A percentile compares a stretch with the other conserved stretches of the same genome.
Evolutionary conservation across 768 basidiomycete species (phyloP).

Genomic region (Pleurotus citrinopileatus): DNA sequence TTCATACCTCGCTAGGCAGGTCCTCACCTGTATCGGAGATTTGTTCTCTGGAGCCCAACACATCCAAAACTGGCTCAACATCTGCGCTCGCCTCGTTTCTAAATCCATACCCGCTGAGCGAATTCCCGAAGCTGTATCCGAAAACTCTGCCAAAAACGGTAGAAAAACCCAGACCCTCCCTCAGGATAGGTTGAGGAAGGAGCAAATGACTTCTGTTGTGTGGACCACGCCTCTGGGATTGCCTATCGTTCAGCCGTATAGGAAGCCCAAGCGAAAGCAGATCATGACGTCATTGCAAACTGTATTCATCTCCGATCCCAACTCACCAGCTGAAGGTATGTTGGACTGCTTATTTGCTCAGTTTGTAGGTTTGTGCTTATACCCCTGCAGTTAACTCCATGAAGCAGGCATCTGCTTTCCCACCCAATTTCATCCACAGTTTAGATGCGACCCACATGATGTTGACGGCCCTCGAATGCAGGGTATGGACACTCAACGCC

Average conservation of each 20-base stretch:
- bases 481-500: slow-evolving; percentile 40
- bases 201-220: slow-evolving; percentile 93
- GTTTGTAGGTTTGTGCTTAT: background rate
- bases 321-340: slow-evolving; percentile 63
- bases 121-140: slow-evolving; percentile 41
- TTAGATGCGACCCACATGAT: slow-evolving; percentile 99
- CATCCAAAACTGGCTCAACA: slow-evolving; percentile 90
- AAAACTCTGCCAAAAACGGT: slow-evolving; percentile 13
- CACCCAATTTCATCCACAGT: slow-evolving; percentile 97
- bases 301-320: slow-evolving; percentile 88
- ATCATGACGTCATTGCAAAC: slow-evolving; percentile 82
- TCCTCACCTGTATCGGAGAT: slow-evolving; percentile 82
- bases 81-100: slow-evolving; percentile 79
- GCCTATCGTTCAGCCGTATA: slow-evolving; percentile 95
- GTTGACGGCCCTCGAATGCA: slow-evolving; percentile 88
- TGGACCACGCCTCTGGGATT: slow-evolving; percentile 97
- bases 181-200: slow-evolving; percentile 56
- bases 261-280: slow-evolving; percentile 80
- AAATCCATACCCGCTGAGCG: slow-evolving; percentile 81
- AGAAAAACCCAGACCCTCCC: slow-evolving; percentile 19
- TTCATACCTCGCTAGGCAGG: slow-evolving; percentile 77
- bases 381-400: slow-evolving; percentile 71
- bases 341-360: background rate
- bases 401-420: slow-evolving; percentile 96
- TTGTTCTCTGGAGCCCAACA: slow-evolving; percentile 89